Base-by-base conservation (phyloP, 345 rosid species). In the Rhodamnia argentea region DNA sequence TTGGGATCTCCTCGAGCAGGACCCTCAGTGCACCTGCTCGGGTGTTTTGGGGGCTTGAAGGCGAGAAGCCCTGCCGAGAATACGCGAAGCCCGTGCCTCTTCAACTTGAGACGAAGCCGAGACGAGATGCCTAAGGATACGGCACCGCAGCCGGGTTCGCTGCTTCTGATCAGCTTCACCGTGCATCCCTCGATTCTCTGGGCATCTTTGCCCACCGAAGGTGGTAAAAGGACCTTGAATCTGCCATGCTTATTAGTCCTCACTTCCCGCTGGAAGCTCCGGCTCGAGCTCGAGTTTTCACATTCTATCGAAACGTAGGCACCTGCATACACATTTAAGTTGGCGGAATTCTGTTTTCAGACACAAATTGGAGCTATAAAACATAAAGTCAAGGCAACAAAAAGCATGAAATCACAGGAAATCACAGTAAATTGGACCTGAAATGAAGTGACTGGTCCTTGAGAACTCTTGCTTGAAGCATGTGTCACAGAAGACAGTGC, bases 401-500 rank as follows among this genome's bases (percentile, higher is more conserved):
- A 10, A 26, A 70, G 85, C 24, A 81, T 5, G n/a, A 37, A 29
- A 50, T 24, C 18, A 24, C 18, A 32, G 42, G 52, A 29, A 29
- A 29, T 29, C 42, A 37, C 78, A 37, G 78, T 18, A 70, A n/a
- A 47, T n/a, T 16, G 26, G 82, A 96, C 98, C 98, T 93, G 98
- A 88, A 91, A 95, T 93, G 92, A 96, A 96, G 92, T 91, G 96
- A 86, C 90, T 90, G 62, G 88, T 58, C 90, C 87, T 93, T 0
- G 96, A 88, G 91, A 93, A 90, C 83, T 85, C 93, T 44, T 90
- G 81, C 16, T 87, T 94, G 91, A 93, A 93, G 89, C 99, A 95
- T 26, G 96, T 95, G 89, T 95, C 98, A 52, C 99, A 96, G 91
- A 90, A 95, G 52, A 96, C 99, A 83, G 98, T 92, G 40, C 99